These are phyloP conservation scores for Uronychia binucleata DNA, from an alignment of 73 alveolate genomes.

Conservation along the genomic window DNA sequence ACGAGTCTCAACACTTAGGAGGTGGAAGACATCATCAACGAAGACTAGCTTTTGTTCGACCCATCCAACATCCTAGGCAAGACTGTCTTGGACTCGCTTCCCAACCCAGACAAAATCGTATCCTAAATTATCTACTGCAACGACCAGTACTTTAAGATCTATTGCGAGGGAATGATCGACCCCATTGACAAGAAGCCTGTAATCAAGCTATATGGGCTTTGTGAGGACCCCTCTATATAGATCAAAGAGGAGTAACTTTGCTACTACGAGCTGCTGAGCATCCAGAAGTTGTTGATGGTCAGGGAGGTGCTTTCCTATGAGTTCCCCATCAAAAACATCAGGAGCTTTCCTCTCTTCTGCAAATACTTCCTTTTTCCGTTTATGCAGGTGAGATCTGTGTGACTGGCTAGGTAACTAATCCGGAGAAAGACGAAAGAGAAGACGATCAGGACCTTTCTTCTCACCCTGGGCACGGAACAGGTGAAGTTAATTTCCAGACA, in stretches of 20 bases:
- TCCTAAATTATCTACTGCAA: constrained; percentile 34
- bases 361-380: constrained; percentile 42
- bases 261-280: constrained; percentile 32
- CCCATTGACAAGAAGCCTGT: constrained; percentile 35
- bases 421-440: not conserved
- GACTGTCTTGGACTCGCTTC: not conserved
- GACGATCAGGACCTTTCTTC: no score
- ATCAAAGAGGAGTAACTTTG: constrained; percentile 31
- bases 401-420: not conserved
- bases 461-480: not conserved
- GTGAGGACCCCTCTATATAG: constrained; percentile 18
- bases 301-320: constrained; percentile 19
- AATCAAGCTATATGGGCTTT: constrained; percentile 20
- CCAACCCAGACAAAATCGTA: not conserved
- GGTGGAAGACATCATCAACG: constrained; percentile 27
- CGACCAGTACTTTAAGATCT: constrained; percentile 36
- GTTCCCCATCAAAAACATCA: constrained; percentile 23
- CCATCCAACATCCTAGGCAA: constrained; percentile 16
- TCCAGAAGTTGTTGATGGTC: constrained; percentile 30
- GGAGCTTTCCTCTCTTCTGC: constrained; percentile 27
- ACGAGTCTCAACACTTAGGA: not conserved
- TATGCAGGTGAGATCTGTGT: not conserved
- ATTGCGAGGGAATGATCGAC: constrained; percentile 3
- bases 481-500: not conserved
- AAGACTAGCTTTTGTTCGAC: constrained; percentile 25